Base-by-base conservation (phyloP, 371 early-diverging fungal genomes). In the Rhizomucor miehei region DNA sequence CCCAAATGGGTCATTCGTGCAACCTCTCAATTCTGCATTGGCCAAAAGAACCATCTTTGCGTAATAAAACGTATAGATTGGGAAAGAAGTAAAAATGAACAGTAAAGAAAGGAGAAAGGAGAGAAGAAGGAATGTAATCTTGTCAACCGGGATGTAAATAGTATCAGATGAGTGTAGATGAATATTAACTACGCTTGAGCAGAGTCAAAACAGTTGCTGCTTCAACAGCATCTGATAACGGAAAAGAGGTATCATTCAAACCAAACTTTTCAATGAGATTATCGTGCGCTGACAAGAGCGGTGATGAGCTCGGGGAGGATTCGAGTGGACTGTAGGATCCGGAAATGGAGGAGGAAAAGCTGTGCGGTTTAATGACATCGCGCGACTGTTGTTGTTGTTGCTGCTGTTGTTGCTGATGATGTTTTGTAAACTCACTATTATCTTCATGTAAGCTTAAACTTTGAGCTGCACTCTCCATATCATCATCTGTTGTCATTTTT, bases 171-270 rank as follows among this genome's bases (percentile, higher is more conserved):
- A n/a, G n/a, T 29, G 29, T 29, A 5, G 29, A 5, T 29, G 41
- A 4, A 41, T n/a, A 40, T 49, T 39, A 67, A 49, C 71, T 71
- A 59, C 65, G 69, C 39, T 69, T 73, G 37, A 73, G 56, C 20
- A 73, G 57, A 17, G 75, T 69, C 35, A 78, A 54, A 0, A 73
- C 64, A 48, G 73, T 63, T 17, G 75, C 73, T 21, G 71, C 73
- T 60, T 71, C 75, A n/a, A 70, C 71, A 36, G 68, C 75, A 62
- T 76, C 69, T 37, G 65, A 14, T 21, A 41, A 24, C 2, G 41
- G 38, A 29, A 48, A 55, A 2, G 48, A 44, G 2, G 48, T 17
- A 23, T 55, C 55, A 24, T 13, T 37, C 9, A 24, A 35, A 9
- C 38, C 46, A 5, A 44, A 13, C 11, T 54, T 46, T 14, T 46